Conservation (phyloP, 345 rosid genomes). For the Eucalyptus cloeziana region DNA sequence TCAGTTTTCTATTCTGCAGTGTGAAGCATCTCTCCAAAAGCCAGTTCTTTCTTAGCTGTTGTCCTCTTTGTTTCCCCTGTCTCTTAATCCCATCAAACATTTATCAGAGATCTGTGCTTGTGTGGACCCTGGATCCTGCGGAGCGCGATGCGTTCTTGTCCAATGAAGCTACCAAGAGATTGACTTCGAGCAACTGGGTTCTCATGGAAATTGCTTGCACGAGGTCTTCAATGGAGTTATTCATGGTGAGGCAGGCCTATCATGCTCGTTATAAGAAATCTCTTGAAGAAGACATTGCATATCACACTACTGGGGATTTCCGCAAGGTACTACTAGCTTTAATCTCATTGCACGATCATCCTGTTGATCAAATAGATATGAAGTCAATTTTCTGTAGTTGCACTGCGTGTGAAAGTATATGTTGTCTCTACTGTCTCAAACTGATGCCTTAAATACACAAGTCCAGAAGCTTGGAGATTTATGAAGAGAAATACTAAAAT, state of each 20-base stretch:
- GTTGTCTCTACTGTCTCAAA: not conserved
- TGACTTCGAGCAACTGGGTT: slow-evolving; percentile 61
- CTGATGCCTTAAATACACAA: not conserved
- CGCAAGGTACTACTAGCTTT: slow-evolving; percentile 41
- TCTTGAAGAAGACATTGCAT: slow-evolving; percentile 85
- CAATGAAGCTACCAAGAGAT: slow-evolving; percentile 63
- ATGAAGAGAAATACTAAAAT: not conserved
- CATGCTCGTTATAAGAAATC: slow-evolving; percentile 72
- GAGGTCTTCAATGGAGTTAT: slow-evolving; percentile 50
- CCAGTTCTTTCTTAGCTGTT: not conserved
- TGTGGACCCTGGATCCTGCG: slow-evolving; percentile 67
- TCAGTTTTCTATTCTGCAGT: not conserved
- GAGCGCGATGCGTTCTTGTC: slow-evolving; percentile 80
- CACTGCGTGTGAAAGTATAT: not conserved
- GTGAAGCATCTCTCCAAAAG: not conserved
- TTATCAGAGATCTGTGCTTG: slow-evolving; percentile 41
- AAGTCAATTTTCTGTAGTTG: not conserved
- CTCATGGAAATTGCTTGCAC: slow-evolving; percentile 80
- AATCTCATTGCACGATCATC: not conserved
- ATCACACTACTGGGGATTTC: slow-evolving; percentile 61
- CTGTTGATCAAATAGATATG: not conserved
- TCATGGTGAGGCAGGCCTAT: slow-evolving; percentile 58
- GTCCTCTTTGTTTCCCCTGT: not conserved
- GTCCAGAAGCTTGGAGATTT: not conserved
- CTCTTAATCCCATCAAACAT: not conserved